Evolutionary conservation across 2,329 filamentous ascomycete species (phyloP).

Genomic region (Aspergillus sp.): DNA sequence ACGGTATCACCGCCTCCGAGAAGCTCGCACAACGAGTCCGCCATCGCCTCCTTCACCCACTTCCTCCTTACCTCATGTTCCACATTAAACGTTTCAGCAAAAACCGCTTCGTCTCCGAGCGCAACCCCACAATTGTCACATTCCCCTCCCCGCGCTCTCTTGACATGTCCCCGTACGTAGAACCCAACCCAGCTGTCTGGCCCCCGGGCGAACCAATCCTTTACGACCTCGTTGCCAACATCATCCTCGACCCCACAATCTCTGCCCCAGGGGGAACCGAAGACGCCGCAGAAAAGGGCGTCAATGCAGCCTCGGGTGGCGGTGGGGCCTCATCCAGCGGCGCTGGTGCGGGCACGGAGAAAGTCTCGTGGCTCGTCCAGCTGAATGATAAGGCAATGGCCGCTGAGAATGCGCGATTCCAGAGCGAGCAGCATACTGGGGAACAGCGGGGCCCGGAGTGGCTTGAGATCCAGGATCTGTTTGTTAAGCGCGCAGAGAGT

Average conservation of each 20-base stretch:
- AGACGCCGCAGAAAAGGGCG: conserved; percentile 43
- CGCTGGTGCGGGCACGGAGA: conserved; percentile 87
- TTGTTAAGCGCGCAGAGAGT: conserved; percentile 84
- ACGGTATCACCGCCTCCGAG: conserved; percentile 84
- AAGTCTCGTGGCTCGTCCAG: conserved; percentile 95
- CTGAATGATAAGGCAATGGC: conserved; percentile 72
- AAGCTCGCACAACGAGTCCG: conserved; percentile 85
- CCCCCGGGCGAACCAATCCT: conserved; percentile 80
- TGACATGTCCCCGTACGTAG: conserved; percentile 87
- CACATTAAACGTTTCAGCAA: conserved; percentile 96
- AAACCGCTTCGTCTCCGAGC: conserved; percentile 95
- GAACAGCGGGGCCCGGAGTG: conserved; percentile 69
- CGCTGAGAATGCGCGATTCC: conserved; percentile 40
- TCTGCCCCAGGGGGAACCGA: conserved; percentile 69
- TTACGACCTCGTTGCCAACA: conserved; percentile 95
- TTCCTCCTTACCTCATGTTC: conserved; percentile 89
- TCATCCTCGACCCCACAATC: conserved; percentile 60
- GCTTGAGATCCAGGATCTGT: conserved; percentile 92
- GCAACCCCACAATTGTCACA: conserved; percentile 97
- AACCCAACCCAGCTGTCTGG: conserved; percentile 76
- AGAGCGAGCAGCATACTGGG: conserved; percentile 28
- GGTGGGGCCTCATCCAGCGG: too few relatives aligned
- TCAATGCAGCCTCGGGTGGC: conserved; percentile 40
- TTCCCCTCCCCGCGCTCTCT: conserved; percentile 83
- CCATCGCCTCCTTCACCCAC: conserved; percentile 85